These are phyloP conservation scores for Pseudogymnoascus verrucosus DNA, from an alignment of 2,329 filamentous ascomycete species.

Conservation along the genomic window DNA sequence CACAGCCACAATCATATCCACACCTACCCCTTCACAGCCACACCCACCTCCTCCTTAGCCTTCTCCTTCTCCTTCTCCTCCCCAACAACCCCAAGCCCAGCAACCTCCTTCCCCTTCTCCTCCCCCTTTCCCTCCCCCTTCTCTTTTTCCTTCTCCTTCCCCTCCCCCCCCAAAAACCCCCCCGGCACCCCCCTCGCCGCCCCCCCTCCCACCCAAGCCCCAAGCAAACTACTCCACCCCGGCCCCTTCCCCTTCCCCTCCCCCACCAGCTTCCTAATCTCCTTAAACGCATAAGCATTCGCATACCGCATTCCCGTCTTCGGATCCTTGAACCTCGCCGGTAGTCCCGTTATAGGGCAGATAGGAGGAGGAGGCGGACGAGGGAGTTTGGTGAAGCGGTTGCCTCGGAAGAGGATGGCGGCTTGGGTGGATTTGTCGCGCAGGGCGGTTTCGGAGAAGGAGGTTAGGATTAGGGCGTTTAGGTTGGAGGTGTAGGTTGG, in stretches of 20 bases:
- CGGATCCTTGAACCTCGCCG: constrained; percentile 78
- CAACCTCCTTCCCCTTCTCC: neutral
- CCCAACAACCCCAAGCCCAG: no score
- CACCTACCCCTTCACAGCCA: neutral
- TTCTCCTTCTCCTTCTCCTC: neutral
- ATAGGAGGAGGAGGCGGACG: constrained; percentile 37
- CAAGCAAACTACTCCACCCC: neutral
- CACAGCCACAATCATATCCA: neutral
- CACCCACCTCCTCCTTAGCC: neutral
- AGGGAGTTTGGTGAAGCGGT: constrained; percentile 33
- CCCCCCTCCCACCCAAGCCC: neutral
- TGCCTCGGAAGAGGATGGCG: constrained; percentile 47
- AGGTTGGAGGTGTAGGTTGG: neutral
- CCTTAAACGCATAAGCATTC: constrained; percentile 70
- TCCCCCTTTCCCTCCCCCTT: neutral
- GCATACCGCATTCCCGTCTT: constrained; percentile 74
- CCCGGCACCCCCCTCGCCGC: neutral
- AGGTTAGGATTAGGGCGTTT: constrained; percentile 43
- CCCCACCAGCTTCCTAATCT: constrained; percentile 61
- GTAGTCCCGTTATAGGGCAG: constrained; percentile 76
- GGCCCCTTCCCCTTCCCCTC: no score
- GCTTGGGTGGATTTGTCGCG: constrained; percentile 47
- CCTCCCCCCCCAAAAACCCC: neutral
- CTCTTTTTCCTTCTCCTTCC: neutral
- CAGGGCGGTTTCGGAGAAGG: constrained; percentile 42